phyloP scores from a whole-genome alignment of 345 rosid species.

The Carallia brachiata region DNA sequence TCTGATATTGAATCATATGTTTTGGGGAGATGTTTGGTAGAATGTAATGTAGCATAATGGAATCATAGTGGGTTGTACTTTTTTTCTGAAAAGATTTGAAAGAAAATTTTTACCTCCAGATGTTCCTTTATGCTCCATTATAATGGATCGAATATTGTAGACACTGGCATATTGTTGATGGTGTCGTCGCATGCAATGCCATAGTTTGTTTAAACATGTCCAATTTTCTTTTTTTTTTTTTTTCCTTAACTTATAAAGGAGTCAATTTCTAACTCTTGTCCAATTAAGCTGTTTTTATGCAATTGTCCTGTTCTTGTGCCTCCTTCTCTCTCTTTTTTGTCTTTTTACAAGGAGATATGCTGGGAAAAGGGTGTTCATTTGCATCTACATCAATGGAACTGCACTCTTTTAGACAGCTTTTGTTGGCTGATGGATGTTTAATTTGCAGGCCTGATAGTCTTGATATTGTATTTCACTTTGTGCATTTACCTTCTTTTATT shows the following conservation, averaged over 20 bases:
- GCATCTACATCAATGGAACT: background rate
- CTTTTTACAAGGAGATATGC: background rate
- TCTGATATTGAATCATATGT: constrained; percentile 7
- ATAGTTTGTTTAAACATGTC: too few species aligned
- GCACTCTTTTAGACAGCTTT: background rate
- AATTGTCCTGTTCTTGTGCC: too few species aligned
- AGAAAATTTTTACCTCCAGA: background rate
- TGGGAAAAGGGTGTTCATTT: background rate
- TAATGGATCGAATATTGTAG: too few species aligned
- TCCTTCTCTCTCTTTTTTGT: background rate
- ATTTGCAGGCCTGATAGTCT: background rate
- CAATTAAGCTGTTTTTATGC: too few species aligned
- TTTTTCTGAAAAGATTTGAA: background rate
- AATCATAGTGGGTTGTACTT: constrained; percentile 7
- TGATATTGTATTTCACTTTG: background rate
- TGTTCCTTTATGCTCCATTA: too few species aligned
- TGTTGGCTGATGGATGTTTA: too few species aligned
- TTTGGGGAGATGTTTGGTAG: background rate
- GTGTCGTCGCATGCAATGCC: too few species aligned
- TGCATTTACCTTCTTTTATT: background rate
- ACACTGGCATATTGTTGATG: too few species aligned
- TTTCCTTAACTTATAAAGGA: too few species aligned
- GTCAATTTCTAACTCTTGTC: too few species aligned
- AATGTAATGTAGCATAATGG: background rate
- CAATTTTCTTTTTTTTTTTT: too few species aligned